A percentile compares a stretch with the other conserved stretches of the same genome.
phyloP scores from a whole-genome alignment of 139 green algal genomes.

The Ettlia oleoabundans region DNA sequence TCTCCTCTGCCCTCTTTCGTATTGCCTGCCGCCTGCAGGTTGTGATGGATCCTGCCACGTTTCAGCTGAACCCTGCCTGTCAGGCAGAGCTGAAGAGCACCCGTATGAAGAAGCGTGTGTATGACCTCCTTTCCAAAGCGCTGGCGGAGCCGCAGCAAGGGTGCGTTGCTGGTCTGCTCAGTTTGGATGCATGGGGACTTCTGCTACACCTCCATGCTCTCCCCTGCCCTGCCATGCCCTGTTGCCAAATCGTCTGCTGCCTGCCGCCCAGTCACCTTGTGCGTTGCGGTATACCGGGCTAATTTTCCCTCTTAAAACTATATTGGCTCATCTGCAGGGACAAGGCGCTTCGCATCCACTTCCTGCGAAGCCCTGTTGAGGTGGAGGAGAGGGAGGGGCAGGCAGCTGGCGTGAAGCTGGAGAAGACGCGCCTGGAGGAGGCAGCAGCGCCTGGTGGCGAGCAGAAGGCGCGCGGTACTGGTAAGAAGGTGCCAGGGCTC shows the following conservation, averaged over 20 bases:
- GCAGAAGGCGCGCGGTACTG: conserved; percentile 67
- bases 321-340: neutral
- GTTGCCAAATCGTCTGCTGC: too few relatives aligned
- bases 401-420: conserved; percentile 43
- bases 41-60: conserved; percentile 27
- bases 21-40: neutral
- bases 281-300: too few relatives aligned
- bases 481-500: too few relatives aligned
- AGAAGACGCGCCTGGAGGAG: conserved; percentile 51
- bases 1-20: neutral
- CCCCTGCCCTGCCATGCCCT: too few relatives aligned
- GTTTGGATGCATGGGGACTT: neutral
- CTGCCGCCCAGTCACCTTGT: too few relatives aligned
- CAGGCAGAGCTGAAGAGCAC: conserved; percentile 63
- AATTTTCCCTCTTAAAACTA: neutral
- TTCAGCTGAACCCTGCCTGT: conserved; percentile 52
- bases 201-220: too few relatives aligned
- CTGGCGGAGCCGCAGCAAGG: conserved; percentile 5
- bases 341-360: conserved; percentile 73
- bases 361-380: conserved; percentile 72
- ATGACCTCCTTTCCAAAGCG: conserved; percentile 65
- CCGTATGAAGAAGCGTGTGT: conserved; percentile 67
- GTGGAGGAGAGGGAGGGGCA: conserved; percentile 39
- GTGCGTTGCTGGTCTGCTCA: conserved; percentile 3
- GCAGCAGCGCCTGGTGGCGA: conserved; percentile 6